Percentiles rank a stretch among this genome's conserved stretches.
Evolutionary conservation across 2,329 filamentous ascomycete species (phyloP).

Genomic region (Daldinia eschscholtzii): DNA sequence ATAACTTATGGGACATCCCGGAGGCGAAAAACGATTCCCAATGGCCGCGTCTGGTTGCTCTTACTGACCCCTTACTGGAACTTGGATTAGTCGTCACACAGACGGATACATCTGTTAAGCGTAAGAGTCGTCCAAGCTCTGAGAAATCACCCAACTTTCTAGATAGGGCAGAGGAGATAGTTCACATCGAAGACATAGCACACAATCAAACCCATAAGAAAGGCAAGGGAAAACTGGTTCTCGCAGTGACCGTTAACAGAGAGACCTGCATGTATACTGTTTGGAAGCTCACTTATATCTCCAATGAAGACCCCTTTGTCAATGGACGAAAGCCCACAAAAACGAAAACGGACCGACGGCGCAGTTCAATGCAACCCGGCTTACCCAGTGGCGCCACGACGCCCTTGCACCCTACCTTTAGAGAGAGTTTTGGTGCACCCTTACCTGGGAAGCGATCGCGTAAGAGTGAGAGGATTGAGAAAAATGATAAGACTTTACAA

Average conservation of each 20-base stretch:
- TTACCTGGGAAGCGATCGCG: constrained; percentile 66
- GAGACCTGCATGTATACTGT: constrained; percentile 83
- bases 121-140: constrained; percentile 55
- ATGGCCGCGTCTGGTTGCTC: constrained; percentile 81
- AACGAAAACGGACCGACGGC: constrained; percentile 63
- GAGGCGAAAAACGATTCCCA: constrained; percentile 67
- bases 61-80: constrained; percentile 88
- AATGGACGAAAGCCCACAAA: constrained; percentile 61
- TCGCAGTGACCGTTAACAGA: constrained; percentile 85
- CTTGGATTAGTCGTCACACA: constrained; percentile 83
- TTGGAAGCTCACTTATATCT: constrained; percentile 85
- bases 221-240: constrained; percentile 66
- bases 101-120: constrained; percentile 58
- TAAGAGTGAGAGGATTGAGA: constrained; percentile 64
- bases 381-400: constrained; percentile 82
- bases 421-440: constrained; percentile 81
- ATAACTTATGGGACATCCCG: constrained; percentile 69
- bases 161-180: constrained; percentile 81
- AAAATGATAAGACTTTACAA: constrained; percentile 65
- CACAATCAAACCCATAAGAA: constrained; percentile 61
- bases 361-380: constrained; percentile 75
- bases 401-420: constrained; percentile 75
- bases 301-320: constrained; percentile 71
- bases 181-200: constrained; percentile 80
- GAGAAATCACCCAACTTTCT: constrained; percentile 68